These are phyloP conservation scores for Colletotrichum paranaense DNA, from an alignment of 2,329 filamentous ascomycete species.

Conservation along the genomic window DNA sequence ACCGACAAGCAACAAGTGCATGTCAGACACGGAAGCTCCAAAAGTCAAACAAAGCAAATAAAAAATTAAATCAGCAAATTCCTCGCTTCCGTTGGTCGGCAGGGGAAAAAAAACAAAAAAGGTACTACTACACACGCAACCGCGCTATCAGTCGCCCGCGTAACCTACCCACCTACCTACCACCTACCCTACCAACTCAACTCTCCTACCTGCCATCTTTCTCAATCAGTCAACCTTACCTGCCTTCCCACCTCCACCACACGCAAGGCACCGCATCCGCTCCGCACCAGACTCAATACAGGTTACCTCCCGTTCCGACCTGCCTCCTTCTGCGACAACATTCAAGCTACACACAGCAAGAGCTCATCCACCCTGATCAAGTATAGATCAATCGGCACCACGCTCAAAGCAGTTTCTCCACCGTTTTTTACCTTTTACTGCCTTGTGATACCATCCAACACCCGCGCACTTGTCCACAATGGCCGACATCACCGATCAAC, in stretches of 20 bases:
- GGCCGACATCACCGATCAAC: constrained; percentile 84
- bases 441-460: constrained; percentile 50
- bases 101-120: constrained; percentile 16
- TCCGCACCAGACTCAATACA: constrained; percentile 58
- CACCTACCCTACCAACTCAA: neutral
- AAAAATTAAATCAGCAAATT: constrained; percentile 51
- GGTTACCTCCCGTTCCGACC: constrained; percentile 57
- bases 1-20: constrained; percentile 38
- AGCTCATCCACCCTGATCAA: constrained; percentile 69
- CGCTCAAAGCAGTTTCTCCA: constrained; percentile 74
- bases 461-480: constrained; percentile 55
- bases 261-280: constrained; percentile 22
- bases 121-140: neutral
- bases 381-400: constrained; percentile 74
- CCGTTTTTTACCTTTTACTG: constrained; percentile 64
- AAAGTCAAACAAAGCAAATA: constrained; percentile 50
- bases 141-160: constrained; percentile 7
- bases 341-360: constrained; percentile 50
- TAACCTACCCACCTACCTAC: constrained; percentile 17
- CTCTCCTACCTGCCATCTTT: neutral
- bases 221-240: constrained; percentile 8
- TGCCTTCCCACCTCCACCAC: constrained; percentile 24
- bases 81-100: constrained; percentile 57
- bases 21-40: constrained; percentile 43
- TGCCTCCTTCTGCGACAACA: constrained; percentile 64